phyloP scores from a whole-genome alignment of 257 asterid genomes.

The Eucommia ulmoides region DNA sequence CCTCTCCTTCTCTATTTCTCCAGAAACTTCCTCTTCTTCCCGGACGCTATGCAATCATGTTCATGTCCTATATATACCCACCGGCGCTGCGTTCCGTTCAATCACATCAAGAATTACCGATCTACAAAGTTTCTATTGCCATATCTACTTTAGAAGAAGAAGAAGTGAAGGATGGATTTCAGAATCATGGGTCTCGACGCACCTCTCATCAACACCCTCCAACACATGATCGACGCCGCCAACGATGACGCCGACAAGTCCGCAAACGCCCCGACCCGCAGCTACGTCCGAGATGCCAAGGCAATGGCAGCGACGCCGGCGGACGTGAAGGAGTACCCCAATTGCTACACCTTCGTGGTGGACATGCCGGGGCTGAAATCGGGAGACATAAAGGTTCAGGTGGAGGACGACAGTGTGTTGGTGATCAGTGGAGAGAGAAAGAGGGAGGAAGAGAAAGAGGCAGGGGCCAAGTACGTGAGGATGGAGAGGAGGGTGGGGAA shows the following conservation, averaged over 20 bases:
- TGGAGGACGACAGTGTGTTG: conserved; percentile 56
- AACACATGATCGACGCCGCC: conserved; percentile 34
- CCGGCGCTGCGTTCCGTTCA: too few relatives aligned
- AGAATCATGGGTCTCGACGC: conserved; percentile 46
- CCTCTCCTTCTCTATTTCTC: neutral
- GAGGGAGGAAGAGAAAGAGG: conserved; percentile 40
- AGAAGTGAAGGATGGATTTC: conserved; percentile 31
- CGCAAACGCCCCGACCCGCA: conserved; percentile 28
- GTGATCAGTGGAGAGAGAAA: conserved; percentile 54
- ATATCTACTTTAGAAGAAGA: too few relatives aligned
- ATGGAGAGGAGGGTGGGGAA: conserved; percentile 75
- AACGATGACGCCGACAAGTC: conserved; percentile 13
- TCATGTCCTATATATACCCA: neutral
- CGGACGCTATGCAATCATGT: too few relatives aligned
- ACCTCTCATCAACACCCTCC: conserved; percentile 42
- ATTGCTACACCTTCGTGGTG: conserved; percentile 40
- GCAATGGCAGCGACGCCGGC: conserved; percentile 87
- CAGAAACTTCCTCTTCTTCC: neutral
- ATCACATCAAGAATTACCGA: too few relatives aligned
- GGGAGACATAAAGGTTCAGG: conserved; percentile 61
- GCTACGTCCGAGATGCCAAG: conserved; percentile 59
- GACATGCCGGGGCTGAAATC: conserved; percentile 82
- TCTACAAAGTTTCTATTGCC: too few relatives aligned
- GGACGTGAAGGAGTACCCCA: conserved; percentile 48
- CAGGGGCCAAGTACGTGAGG: conserved; percentile 37